Base-by-base conservation (phyloP, 257 asterid genomes). In the Lavandula angustifolia region DNA sequence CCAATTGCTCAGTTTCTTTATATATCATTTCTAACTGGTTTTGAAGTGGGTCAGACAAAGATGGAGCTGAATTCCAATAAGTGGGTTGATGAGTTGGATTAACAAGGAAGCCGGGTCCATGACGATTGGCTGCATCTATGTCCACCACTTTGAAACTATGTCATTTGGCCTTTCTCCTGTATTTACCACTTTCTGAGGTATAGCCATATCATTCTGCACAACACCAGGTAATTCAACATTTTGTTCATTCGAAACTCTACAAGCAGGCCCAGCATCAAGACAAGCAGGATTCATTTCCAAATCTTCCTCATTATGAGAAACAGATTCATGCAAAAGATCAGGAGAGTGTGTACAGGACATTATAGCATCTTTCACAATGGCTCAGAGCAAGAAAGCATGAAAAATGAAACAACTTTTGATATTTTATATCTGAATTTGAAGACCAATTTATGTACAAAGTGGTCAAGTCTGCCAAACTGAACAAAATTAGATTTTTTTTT, bases 21-120 rank as follows among this genome's bases (percentile, higher is more conserved):
- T 31, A 78, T 31, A 76, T 60, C 73, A 78, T 78, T 41, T 80
- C 88, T 42, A 82, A 47, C 69, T 76, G 87, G 43, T 11, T 55
- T 41, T 80, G 80, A 63, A 86, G 87, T 29, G 91, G 84, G 49
- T 86, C 86, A n/a, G 72, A 29, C 31, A 42, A 56, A 33, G 27
- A 22, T 22, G 27, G 27, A 22, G 27, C 27, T 22, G 27, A 22
- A 22, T 22, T 22, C 27, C 27, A 2, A 22, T 62, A 67, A 63
- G 64, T 48, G 69, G 51, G 69, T 42, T 67, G 81, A 62, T 47
- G 80, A 43, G 66, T 58, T 60, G 82, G 76, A 75, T 37, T 73
- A 49, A 29, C 54, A 56, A 47, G 62, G 61, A 46, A 33, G 60
- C 55, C 66, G 7, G 74, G 62, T 55, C 59, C 57, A 33, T 27